Evolutionary conservation across 345 rosid species (phyloP).

Genomic region (Citrus hindsii): DNA sequence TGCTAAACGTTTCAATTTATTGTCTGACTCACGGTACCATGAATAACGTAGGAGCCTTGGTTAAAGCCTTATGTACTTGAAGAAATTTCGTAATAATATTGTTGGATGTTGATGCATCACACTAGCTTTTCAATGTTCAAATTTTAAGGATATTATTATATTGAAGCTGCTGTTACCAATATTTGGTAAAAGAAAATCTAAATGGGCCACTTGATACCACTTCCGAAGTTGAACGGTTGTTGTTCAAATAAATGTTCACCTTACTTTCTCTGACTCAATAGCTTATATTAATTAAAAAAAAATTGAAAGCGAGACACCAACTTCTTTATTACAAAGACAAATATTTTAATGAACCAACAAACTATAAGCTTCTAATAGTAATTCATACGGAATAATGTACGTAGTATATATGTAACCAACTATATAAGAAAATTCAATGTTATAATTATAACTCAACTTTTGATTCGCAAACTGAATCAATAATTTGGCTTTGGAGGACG

Average conservation of each 20-base stretch:
- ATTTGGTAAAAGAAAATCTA: not conserved
- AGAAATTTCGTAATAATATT: too few species aligned
- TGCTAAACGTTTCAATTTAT: not conserved
- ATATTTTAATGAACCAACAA: constrained; percentile 5
- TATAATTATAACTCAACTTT: constrained; percentile 9
- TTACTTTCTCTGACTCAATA: not conserved
- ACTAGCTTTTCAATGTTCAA: not conserved
- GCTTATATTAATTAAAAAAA: not conserved
- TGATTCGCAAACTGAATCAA: constrained; percentile 16
- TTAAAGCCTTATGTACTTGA: too few species aligned
- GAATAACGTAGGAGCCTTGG: too few species aligned
- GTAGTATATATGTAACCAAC: not conserved
- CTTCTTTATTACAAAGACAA: constrained; percentile 9
- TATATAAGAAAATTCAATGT: not conserved
- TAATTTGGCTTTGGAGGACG: not conserved
- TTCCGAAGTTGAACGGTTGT: not conserved
- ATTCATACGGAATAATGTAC: not conserved
- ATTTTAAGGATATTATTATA: too few species aligned
- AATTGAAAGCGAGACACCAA: constrained; percentile 14
- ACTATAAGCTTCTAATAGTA: not conserved
- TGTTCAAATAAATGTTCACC: constrained; percentile 12
- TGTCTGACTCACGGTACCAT: too few species aligned
- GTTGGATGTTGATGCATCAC: not conserved
- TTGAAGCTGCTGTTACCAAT: not conserved
- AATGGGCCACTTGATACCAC: not conserved